phyloP scores from a whole-genome alignment of 164 flowering plant species.

The Platanus orientalis region DNA sequence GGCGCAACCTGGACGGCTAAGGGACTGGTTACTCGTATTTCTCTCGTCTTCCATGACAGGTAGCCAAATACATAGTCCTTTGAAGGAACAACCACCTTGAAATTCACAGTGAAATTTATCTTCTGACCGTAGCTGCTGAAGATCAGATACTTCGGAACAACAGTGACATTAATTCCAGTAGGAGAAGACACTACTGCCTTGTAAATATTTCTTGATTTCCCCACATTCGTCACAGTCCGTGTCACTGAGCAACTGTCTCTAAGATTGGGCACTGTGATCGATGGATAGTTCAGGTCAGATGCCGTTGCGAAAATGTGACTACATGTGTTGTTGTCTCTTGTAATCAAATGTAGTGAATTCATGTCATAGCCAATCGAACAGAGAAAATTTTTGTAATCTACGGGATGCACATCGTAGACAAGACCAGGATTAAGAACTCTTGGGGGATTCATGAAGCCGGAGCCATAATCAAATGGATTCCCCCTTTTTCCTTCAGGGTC shows the following conservation, averaged over 20 bases:
- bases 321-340: constrained; percentile 58
- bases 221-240: constrained; percentile 67
- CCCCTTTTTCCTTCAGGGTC: constrained; percentile 60
- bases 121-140: constrained; percentile 51
- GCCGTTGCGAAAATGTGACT: constrained; percentile 25
- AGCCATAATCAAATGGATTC: constrained; percentile 68
- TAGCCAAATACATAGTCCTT: constrained; percentile 38
- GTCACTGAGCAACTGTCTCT: constrained; percentile 35
- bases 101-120: constrained; percentile 49
- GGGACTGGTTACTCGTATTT: constrained; percentile 47
- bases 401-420: constrained; percentile 48
- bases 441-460: constrained; percentile 64
- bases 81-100: neutral
- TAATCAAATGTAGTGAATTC: constrained; percentile 36
- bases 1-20: constrained; percentile 42
- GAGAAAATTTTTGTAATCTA: constrained; percentile 57
- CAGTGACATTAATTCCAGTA: constrained; percentile 48
- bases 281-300: constrained; percentile 64
- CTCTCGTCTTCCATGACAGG: constrained; percentile 50
- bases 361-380: constrained; percentile 65
- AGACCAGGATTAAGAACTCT: constrained; percentile 72
- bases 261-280: constrained; percentile 59
- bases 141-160: constrained; percentile 39
- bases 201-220: constrained; percentile 43
- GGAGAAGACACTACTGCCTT: constrained; percentile 47